Percentiles rank a stretch among this genome's conserved stretches.
Conservation (phyloP, 345 rosid species). For the Hibiscus tridactylites region DNA sequence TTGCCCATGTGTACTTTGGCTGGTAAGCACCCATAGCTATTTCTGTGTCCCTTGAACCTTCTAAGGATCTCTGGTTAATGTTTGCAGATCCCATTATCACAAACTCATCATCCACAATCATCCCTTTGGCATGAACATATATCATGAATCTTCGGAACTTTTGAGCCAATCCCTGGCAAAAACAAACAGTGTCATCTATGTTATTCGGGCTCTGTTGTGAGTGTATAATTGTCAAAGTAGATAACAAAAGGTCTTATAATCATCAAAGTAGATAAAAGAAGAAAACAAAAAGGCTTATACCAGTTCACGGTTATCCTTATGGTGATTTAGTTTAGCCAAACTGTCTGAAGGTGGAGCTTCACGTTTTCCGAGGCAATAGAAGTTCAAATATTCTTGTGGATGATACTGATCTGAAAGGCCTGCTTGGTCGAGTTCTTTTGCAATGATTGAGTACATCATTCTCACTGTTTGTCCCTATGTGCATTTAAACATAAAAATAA, state of each 20-base stretch:
- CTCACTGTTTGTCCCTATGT: slow-evolving; percentile 57
- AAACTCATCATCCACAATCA: slow-evolving; percentile 69
- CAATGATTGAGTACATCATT: slow-evolving; percentile 59
- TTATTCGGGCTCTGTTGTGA: not conserved
- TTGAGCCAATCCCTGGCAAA: slow-evolving; percentile 35
- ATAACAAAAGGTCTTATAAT: too few relatives aligned
- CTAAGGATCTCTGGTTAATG: slow-evolving; percentile 71
- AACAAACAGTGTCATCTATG: not conserved
- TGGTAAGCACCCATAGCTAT: slow-evolving; percentile 73
- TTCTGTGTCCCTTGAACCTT: slow-evolving; percentile 73
- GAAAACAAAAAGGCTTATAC: slow-evolving; percentile 18
- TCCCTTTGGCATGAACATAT: slow-evolving; percentile 68
- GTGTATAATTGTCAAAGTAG: too few relatives aligned
- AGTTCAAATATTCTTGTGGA: slow-evolving; percentile 56
- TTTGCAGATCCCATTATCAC: slow-evolving; percentile 64
- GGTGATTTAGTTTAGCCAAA: slow-evolving; percentile 13
- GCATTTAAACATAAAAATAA: slow-evolving; percentile 7
- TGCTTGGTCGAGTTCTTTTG: slow-evolving; percentile 34
- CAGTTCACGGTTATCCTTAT: slow-evolving; percentile 33
- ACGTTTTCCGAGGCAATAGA: slow-evolving; percentile 67
- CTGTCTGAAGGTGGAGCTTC: slow-evolving; percentile 23
- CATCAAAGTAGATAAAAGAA: not conserved
- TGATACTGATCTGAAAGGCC: slow-evolving; percentile 34
- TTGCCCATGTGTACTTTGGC: slow-evolving; percentile 51
- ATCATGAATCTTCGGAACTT: slow-evolving; percentile 55